Percentiles rank a stretch among this genome's conserved stretches.
phyloP scores from a whole-genome alignment of 1,139 yeast species.

The Candida tetrigidarum region DNA sequence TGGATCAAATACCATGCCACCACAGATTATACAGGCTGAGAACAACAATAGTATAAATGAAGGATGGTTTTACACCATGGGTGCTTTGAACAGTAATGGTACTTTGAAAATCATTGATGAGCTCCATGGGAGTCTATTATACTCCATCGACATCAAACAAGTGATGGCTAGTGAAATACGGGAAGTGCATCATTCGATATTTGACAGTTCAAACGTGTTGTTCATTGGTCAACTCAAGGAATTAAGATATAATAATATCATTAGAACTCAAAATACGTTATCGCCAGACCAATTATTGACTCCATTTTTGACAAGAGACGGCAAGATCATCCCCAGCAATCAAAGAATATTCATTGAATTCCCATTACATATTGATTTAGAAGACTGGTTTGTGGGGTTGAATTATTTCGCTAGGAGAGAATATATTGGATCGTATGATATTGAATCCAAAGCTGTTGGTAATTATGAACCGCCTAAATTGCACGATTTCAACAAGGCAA shows the following conservation, averaged over 20 bases:
- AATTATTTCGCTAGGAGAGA: slow-evolving; percentile 70
- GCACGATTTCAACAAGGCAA: slow-evolving; percentile 33
- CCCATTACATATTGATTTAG: slow-evolving; percentile 71
- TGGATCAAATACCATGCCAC: slow-evolving; percentile 6
- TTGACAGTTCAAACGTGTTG: slow-evolving; percentile 60
- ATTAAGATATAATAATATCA: slow-evolving; percentile 49
- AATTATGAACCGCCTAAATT: slow-evolving; percentile 17
- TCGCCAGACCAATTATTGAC: slow-evolving; percentile 25
- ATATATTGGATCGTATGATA: slow-evolving; percentile 44
- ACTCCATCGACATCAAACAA: slow-evolving; percentile 59
- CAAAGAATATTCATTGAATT: slow-evolving; percentile 62
- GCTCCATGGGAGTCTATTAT: slow-evolving; percentile 67
- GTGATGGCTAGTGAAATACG: slow-evolving; percentile 70
- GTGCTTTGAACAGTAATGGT: slow-evolving; percentile 72
- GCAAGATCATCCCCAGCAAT: slow-evolving; percentile 35
- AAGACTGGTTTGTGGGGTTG: slow-evolving; percentile 83
- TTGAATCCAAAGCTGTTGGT: slow-evolving; percentile 13
- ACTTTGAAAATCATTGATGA: slow-evolving; percentile 63
- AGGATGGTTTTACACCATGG: slow-evolving; percentile 81
- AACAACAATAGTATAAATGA: slow-evolving; percentile 36
- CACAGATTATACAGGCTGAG: slow-evolving; percentile 11
- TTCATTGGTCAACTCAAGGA: slow-evolving; percentile 61
- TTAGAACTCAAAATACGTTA: slow-evolving; percentile 35
- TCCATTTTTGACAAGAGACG: slow-evolving; percentile 38
- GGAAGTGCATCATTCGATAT: slow-evolving; percentile 68